Base-by-base conservation (phyloP, 2,329 filamentous ascomycete genomes). In the Colletotrichum cuscutae region DNA sequence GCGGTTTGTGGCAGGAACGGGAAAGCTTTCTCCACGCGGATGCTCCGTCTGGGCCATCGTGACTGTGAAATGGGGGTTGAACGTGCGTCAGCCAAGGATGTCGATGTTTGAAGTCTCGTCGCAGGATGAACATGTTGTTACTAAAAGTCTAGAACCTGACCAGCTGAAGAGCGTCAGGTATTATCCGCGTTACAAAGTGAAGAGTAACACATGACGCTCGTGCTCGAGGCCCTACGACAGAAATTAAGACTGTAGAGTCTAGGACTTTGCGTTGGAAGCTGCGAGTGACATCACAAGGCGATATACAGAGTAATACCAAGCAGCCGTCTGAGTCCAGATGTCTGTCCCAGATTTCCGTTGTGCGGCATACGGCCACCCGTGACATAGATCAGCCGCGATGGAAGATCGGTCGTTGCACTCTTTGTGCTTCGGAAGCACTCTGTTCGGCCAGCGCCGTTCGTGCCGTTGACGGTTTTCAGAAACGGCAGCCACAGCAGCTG, bases 51-150 rank as follows among this genome's bases (percentile, higher is more conserved):
- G 12, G 46, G 46, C 12, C 13, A 26, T 35, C n/a, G 46, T 54
- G n/a, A 37, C 46, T 35, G 22, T 54, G 46, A 46, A 32, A 35
- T 54, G 46, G 61, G 46, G 61, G 68, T 58, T 61, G n/a, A 52
- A 57, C n/a, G 68, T 30, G 71, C 59, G 62, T 72, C 62, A 64
- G 68, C 58, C 68, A 68, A 73, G 71, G 62, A 58, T 60, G 52
- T 54, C 58, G 53, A 68, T 54, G 71, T 73, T 73, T 72, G 71
- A 68, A 49, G 62, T 68, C 26, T 42, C 42, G 71, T 73, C 71
- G 71, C 71, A 73, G 71, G 52, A 72, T 73, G 68, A 72, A 52
- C 68, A 35, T 46, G 53, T 60, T 42, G 54, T 71, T 57, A 58
- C 42, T 61, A 35, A 37, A 46, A 30, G 9, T 49, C 35, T 56